Evolutionary conservation across 2,329 filamentous ascomycete genomes (phyloP), one percentile per base, ranked within the genome.

Genomic region (Alternaria gaisen): DNA sequence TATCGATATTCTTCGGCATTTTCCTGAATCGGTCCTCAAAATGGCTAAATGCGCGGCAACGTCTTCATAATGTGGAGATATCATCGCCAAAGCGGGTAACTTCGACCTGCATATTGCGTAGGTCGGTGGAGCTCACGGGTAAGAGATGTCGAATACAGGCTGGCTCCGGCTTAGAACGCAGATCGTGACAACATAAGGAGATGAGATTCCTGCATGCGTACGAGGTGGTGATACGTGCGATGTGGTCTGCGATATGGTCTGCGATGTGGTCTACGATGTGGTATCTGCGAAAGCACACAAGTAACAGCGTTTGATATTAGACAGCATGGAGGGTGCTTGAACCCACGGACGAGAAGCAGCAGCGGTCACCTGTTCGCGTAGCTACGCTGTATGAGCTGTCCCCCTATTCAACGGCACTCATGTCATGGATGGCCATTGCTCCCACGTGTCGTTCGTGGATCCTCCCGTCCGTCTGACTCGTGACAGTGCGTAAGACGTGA

Each of bases 391-490:
- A 24, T 58, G 28, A 32, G 26, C 32, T 57, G 47, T 44, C 36
- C 40, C 60, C 55, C 53, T 52, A 60, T 61, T 64, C 58, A 56
- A 55, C 63, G 53, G 61, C 58, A 48, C 57, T 61, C 59, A 60
- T 48, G 18, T 61, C 59, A 60, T 56, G 18, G 36, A 51, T 61
- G 64, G 64, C 58, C 61, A 65, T 53, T 61, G 66, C 66, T 51
- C 52, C 66, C 66, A 67, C 66, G 64, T 65, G 64, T 60, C 34
- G 52, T 58, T 61, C 57, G 47, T 60, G 56, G 61, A 57, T 61
- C 56, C 50, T 56, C 52, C 61, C 50, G 44, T 42, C 28, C 32
- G 53, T 51, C 59, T 57, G 62, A 65, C 47, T 60, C 60, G 42
- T 51, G 52, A 24, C 36, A 40, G 18, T 22, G 20, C 42, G 38